Conservation (phyloP, 1,139 yeast genomes). For the Saccharomycopsis crataegensis region DNA sequence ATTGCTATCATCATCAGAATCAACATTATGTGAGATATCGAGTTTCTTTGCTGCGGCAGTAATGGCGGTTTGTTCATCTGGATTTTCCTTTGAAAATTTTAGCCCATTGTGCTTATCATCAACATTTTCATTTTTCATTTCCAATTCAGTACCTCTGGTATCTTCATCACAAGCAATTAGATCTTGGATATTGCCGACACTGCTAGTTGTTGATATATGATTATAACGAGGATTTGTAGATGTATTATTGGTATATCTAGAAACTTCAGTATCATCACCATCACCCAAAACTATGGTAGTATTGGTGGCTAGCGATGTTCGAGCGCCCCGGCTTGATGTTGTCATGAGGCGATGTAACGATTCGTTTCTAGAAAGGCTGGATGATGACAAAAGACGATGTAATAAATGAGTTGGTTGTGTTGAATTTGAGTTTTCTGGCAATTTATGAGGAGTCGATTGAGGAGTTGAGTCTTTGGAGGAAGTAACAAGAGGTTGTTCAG, state of each 20-base stretch:
- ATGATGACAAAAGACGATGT: too few relatives aligned
- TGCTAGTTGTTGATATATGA: neutral
- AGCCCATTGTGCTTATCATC: neutral
- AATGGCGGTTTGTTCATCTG: neutral
- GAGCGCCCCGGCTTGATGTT: neutral
- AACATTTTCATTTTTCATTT: neutral
- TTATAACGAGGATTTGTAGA: neutral
- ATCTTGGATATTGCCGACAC: slow-evolving; percentile 11
- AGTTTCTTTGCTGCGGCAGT: neutral
- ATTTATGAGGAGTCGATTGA: too few relatives aligned
- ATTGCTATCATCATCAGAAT: neutral
- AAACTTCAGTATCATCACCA: slow-evolving; percentile 1
- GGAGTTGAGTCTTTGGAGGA: too few relatives aligned
- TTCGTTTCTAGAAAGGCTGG: too few relatives aligned
- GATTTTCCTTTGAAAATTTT: neutral
- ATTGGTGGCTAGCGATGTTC: neutral
- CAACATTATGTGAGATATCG: neutral
- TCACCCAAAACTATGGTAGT: slow-evolving; percentile 1
- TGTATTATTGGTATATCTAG: slow-evolving; percentile 2
- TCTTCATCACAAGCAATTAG: slow-evolving; percentile 10
- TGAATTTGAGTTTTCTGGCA: too few relatives aligned
- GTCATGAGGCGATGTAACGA: neutral
- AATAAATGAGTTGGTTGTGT: too few relatives aligned
- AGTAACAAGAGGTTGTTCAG: too few relatives aligned
- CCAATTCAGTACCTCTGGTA: neutral